These are phyloP conservation scores for Saccharomyces hybrid DNA, from an alignment of 1,139 yeast species.

Conservation along the genomic window DNA sequence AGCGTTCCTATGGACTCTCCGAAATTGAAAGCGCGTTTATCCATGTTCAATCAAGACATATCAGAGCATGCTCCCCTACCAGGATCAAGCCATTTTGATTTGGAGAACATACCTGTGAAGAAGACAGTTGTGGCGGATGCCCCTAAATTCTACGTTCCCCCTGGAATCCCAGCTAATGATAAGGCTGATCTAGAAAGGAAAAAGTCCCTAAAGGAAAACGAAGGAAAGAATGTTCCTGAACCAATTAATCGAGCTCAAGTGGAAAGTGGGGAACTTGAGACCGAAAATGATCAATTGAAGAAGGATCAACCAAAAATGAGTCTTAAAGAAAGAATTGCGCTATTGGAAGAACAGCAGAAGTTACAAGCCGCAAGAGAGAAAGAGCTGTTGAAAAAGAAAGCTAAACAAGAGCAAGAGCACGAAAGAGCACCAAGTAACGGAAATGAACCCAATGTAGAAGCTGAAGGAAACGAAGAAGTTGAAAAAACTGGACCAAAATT, in stretches of 20 bases:
- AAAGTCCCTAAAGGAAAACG: conserved; percentile 1
- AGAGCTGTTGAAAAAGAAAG: conserved; percentile 50
- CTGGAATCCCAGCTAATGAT: conserved; percentile 11
- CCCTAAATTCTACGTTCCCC: conserved; percentile 11
- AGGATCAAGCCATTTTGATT: background rate
- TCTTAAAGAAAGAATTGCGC: conserved; percentile 76
- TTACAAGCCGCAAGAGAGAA: conserved; percentile 74
- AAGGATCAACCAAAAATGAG: conserved; percentile 67
- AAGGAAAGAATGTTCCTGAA: conserved; percentile 9
- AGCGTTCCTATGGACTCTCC: conserved; percentile 6
- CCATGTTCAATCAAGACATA: conserved; percentile 9
- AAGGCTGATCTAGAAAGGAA: background rate
- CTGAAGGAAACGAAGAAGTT: conserved; percentile 8
- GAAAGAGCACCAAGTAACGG: conserved; percentile 22
- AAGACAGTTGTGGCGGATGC: conserved; percentile 14
- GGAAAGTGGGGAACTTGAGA: conserved; percentile 13
- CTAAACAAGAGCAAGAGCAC: conserved; percentile 46
- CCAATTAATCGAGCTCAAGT: conserved; percentile 18
- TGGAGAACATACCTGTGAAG: conserved; percentile 8
- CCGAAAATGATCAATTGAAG: conserved; percentile 23
- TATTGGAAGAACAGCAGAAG: conserved; percentile 73
- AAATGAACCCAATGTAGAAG: conserved; percentile 21
- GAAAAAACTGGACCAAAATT: background rate
- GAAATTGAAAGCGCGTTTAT: conserved; percentile 14
- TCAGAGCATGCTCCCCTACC: conserved; percentile 11